phyloP scores from a whole-genome alignment of 1,139 yeast genomes.

The Oligophagozyma castellii region DNA sequence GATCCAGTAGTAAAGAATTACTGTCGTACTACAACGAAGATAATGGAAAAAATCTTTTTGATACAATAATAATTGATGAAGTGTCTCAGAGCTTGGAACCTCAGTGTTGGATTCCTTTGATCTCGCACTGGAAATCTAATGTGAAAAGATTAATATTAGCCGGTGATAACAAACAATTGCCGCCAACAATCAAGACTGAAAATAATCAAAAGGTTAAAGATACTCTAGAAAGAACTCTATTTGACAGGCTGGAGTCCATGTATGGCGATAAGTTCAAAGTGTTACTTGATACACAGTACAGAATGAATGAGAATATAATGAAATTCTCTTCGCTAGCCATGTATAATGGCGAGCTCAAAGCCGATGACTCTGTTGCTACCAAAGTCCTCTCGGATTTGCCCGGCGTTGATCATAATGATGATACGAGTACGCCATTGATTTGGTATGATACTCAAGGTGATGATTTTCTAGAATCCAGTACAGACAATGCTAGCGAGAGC shows the following conservation, averaged over 20 bases:
- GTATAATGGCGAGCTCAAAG: slow-evolving; percentile 49
- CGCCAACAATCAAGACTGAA: slow-evolving; percentile 55
- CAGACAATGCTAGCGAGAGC: slow-evolving; percentile 22
- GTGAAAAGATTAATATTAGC: slow-evolving; percentile 56
- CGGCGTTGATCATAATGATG: slow-evolving; percentile 33
- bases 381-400: slow-evolving; percentile 44
- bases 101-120: slow-evolving; percentile 93
- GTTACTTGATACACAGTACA: slow-evolving; percentile 62
- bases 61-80: slow-evolving; percentile 83
- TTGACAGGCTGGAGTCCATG: slow-evolving; percentile 55
- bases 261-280: slow-evolving; percentile 38
- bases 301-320: slow-evolving; percentile 78
- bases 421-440: slow-evolving; percentile 35
- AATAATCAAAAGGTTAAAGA: slow-evolving; percentile 23
- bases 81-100: slow-evolving; percentile 92
- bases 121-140: slow-evolving; percentile 39
- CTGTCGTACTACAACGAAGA: slow-evolving; percentile 31
- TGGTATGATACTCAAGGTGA: slow-evolving; percentile 97
- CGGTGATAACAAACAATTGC: slow-evolving; percentile 79
- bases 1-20: slow-evolving; percentile 64
- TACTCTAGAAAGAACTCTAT: slow-evolving; percentile 50
- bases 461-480: slow-evolving; percentile 49
- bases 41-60: slow-evolving; percentile 35
- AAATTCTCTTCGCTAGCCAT: slow-evolving; percentile 56
- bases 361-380: slow-evolving; percentile 45